Percentiles rank a stretch among this genome's conserved stretches.
phyloP scores from a whole-genome alignment of 2,329 filamentous ascomycete species.

The Neofusicoccum kwambonambiense region DNA sequence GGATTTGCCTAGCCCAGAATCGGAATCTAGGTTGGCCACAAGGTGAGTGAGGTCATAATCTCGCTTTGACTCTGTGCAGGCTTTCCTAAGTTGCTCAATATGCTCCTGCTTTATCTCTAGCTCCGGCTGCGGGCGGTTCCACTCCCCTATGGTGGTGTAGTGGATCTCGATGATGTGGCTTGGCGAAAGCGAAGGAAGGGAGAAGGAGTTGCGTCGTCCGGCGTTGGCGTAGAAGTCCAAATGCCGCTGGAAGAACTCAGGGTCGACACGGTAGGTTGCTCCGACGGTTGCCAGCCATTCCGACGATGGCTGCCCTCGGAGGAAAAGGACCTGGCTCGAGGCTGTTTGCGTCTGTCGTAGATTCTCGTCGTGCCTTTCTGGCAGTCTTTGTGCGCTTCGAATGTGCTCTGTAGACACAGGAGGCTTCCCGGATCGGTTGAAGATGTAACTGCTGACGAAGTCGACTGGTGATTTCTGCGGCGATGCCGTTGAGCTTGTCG shows the following conservation, averaged over 20 bases:
- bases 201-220: constrained; percentile 2
- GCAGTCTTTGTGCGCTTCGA: not conserved
- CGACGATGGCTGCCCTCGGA: constrained; percentile 17
- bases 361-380: not conserved
- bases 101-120: not conserved
- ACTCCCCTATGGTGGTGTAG: constrained; percentile 16
- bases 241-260: constrained; percentile 22
- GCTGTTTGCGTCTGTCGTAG: not conserved
- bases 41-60: not conserved
- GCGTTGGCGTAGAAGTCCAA: constrained; percentile 18
- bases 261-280: constrained; percentile 21
- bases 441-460: not conserved
- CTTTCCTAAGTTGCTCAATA: not conserved
- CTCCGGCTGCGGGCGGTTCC: not conserved
- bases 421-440: not conserved
- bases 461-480: not conserved
- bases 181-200: constrained; percentile 11
- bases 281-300: constrained; percentile 20
- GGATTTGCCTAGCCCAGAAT: constrained; percentile 14
- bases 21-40: not conserved
- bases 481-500: not conserved
- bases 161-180: constrained; percentile 17
- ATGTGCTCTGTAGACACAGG: not conserved
- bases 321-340: constrained; percentile 15
- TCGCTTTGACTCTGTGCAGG: not conserved